Evolutionary conservation across 768 basidiomycete species (phyloP).

Genomic region (Mycena alexandri): DNA sequence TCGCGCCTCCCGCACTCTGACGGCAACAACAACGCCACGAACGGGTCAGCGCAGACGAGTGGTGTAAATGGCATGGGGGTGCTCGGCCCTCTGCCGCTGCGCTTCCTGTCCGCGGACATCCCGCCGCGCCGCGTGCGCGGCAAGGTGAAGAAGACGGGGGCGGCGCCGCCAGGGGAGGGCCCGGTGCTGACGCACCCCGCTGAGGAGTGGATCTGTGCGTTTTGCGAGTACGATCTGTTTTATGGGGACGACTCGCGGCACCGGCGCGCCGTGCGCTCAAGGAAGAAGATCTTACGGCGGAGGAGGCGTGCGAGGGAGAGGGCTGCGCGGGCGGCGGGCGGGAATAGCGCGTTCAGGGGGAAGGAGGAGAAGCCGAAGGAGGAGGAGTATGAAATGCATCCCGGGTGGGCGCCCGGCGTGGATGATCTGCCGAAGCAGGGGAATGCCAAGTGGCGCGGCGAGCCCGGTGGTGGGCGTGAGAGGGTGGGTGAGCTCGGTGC

Average conservation of each 20-base stretch:
- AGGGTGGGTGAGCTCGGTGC: slow-evolving; percentile 34
- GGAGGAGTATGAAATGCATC: slow-evolving; percentile 42
- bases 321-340: slow-evolving; percentile 55
- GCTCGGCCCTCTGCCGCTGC: slow-evolving; percentile 71
- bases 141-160: slow-evolving; percentile 36
- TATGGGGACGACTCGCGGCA: slow-evolving; percentile 85
- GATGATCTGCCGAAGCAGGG: slow-evolving; percentile 39
- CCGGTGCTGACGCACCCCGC: slow-evolving; percentile 62
- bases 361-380: slow-evolving; percentile 42
- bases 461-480: slow-evolving; percentile 39
- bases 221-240: slow-evolving; percentile 93
- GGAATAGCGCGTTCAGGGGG: slow-evolving; percentile 45
- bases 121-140: slow-evolving; percentile 54
- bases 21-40: slow-evolving; percentile 46
- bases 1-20: slow-evolving; percentile 75
- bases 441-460: slow-evolving; percentile 40
- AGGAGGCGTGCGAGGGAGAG: slow-evolving; percentile 73
- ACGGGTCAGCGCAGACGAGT: slow-evolving; percentile 56
- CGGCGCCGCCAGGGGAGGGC: slow-evolving; percentile 38
- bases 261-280: slow-evolving; percentile 68
- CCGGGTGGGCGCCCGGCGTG: slow-evolving; percentile 40
- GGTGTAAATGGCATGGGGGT: slow-evolving; percentile 30
- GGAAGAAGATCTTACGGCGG: slow-evolving; percentile 76
- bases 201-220: slow-evolving; percentile 95
- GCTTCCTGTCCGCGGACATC: slow-evolving; percentile 78